Percentiles rank a stretch among this genome's conserved stretches.
phyloP scores from a whole-genome alignment of 225 moss, liverwort and hornwort species.

The Ulota crispa region DNA sequence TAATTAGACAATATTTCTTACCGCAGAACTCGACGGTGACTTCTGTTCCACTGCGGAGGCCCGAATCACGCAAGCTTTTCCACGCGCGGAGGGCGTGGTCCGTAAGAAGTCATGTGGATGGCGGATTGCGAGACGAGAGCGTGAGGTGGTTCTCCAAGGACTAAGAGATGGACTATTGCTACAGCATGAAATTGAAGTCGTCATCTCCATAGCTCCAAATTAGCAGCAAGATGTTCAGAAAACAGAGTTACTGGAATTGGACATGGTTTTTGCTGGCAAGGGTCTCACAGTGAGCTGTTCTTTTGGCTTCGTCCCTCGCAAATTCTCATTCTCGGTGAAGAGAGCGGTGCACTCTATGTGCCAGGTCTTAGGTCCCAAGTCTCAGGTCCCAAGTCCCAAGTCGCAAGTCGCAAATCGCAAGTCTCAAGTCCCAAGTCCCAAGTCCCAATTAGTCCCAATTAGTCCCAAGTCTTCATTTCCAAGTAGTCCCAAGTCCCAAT shows the following conservation, averaged over 20 bases:
- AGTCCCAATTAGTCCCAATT: too few relatives aligned
- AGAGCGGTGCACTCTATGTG: too few relatives aligned
- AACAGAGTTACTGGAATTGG: not conserved
- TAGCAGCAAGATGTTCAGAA: not conserved
- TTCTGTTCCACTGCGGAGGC: slow-evolving; percentile 23
- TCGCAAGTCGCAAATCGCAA: too few relatives aligned
- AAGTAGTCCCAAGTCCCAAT: too few relatives aligned
- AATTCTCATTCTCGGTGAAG: not conserved
- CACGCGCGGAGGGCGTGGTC: not conserved
- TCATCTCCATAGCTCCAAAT: slow-evolving; percentile 36
- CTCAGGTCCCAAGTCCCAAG: too few relatives aligned
- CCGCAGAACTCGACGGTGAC: slow-evolving; percentile 18
- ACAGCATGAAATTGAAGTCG: slow-evolving; percentile 3
- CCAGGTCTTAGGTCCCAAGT: too few relatives aligned
- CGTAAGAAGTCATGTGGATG: not conserved
- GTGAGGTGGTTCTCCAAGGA: not conserved
- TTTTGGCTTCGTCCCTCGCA: not conserved
- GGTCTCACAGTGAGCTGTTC: not conserved
- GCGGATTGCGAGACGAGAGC: not conserved
- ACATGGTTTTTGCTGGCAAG: not conserved
- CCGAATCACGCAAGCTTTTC: not conserved
- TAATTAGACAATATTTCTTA: not conserved
- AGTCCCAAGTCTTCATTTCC: too few relatives aligned
- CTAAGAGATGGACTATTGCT: not conserved
- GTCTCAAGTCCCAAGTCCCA: too few relatives aligned